A percentile compares a stretch with the other conserved stretches of the same genome.
Evolutionary conservation across 805 yeast species (phyloP).

Genomic region (Myxozyma udenii): DNA sequence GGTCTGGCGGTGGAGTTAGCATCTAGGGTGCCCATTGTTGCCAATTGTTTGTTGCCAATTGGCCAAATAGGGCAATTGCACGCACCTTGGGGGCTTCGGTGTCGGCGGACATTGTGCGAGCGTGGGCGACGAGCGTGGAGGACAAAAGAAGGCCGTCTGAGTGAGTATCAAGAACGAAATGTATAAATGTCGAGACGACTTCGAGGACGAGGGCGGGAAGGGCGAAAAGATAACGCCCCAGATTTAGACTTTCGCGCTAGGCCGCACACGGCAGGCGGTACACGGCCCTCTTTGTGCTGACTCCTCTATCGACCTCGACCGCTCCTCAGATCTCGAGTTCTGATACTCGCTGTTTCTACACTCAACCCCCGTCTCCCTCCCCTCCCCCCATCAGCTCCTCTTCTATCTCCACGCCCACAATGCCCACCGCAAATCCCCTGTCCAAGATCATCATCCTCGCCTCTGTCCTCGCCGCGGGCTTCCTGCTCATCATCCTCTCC

Average conservation of each 20-base stretch:
- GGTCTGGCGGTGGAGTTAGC: conserved; percentile 23
- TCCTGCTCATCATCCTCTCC: conserved; percentile 79
- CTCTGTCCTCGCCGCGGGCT: conserved; percentile 81
- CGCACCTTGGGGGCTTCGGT: not conserved
- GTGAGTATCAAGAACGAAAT: no score
- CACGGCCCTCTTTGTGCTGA: not conserved
- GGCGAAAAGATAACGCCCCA: not conserved
- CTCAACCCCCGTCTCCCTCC: no score
- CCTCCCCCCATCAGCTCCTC: not conserved
- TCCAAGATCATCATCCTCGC: conserved; percentile 75
- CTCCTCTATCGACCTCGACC: not conserved
- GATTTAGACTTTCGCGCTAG: not conserved
- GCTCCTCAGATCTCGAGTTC: no score
- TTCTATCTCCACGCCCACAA: conserved; percentile 1
- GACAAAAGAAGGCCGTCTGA: not conserved
- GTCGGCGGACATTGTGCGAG: not conserved
- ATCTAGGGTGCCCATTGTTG: no score
- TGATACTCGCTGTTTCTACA: no score
- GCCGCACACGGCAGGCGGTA: not conserved
- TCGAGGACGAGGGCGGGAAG: no score
- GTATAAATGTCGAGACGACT: no score
- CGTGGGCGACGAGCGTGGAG: not conserved
- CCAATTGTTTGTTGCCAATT: not conserved
- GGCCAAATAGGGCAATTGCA: not conserved
- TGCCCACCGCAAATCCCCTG: conserved; percentile 52